Base-by-base conservation (phyloP, 164 flowering plant genomes). In the Aristolochia contorta region DNA sequence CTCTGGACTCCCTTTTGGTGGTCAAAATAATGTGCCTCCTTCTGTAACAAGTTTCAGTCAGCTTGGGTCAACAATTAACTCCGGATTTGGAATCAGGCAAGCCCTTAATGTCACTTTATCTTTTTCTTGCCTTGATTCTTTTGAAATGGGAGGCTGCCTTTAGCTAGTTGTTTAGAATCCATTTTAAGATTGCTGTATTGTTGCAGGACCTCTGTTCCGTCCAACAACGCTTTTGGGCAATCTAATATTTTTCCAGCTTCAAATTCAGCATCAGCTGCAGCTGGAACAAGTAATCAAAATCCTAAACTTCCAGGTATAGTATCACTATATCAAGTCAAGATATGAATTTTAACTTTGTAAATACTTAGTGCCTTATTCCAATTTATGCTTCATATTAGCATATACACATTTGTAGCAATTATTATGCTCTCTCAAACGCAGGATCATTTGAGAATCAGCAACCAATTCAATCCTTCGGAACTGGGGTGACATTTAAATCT, bases 31-130 rank as follows among this genome's bases (percentile, higher is more conserved):
- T 74, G 49, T 24, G 49, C 76, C 86, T 58, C 72, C 84, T n/a
- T n/a, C n/a, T 65, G 74, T 75, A 51, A 77, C 87, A 43, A 78
- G 89, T 71, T 86, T 84, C 63, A 71, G 78, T 65, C 94, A 88
- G 61, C 66, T 74, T 49, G 82, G 80, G 33, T 24, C 76, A 21
- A 67, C 83, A 51, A 46, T 64, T 57, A 78, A 74, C 59, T 57
- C 61, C 30, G 77, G 79, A 20, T 73, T 54, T 53, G 74, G 61
- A 64, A 52, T 33, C 46, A 80, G 84, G 86, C 61, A 80, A 72
- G 78, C 57, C 41, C 49, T 20, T 47, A 7, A 14, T 57, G 9
- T 54, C 20, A 27, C 12, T n/a, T 16, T 22, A 23, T 46, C n/a
- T n/a, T 16, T 30, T 19, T 16, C 9, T 16, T 20, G 2, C 19